A percentile compares a stretch with the other conserved stretches of the same genome.
Conservation (phyloP, 1,139 yeast genomes). For the Schwanniomyces etchellsii region DNA sequence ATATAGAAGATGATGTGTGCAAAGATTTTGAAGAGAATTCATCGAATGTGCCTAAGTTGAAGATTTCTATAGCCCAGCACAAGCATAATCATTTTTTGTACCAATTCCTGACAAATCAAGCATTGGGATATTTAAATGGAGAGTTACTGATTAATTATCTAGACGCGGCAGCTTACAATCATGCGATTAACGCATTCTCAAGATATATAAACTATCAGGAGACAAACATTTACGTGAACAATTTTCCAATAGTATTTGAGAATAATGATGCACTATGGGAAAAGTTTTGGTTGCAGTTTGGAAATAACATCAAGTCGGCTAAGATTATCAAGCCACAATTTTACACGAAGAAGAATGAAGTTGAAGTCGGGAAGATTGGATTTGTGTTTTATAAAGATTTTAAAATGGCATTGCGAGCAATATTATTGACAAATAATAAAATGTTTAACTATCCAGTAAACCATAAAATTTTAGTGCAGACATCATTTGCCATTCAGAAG, state of each 20-base stretch:
- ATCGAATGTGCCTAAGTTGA: constrained; percentile 10
- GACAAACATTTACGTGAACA: constrained; percentile 54
- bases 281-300: constrained; percentile 37
- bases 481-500: constrained; percentile 39
- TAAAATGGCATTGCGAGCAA: constrained; percentile 36
- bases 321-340: constrained; percentile 40
- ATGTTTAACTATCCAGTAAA: constrained; percentile 14
- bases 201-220: constrained; percentile 42
- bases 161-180: constrained; percentile 7
- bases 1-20: constrained; percentile 10
- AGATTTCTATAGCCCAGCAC: constrained; percentile 33
- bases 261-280: constrained; percentile 37
- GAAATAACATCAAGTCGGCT: constrained; percentile 34
- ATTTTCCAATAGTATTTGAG: constrained; percentile 39
- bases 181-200: constrained; percentile 11
- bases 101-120: constrained; percentile 10
- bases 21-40: constrained; percentile 1
- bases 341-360: constrained; percentile 17
- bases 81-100: constrained; percentile 33
- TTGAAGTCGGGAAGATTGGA: constrained; percentile 33
- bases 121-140: constrained; percentile 3
- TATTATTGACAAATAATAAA: constrained; percentile 33
- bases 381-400: constrained; percentile 35
- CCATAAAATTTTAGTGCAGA: constrained; percentile 24
- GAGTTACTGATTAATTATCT: constrained; percentile 5